Conservation (phyloP, 2,329 filamentous ascomycete genomes). For the Huntiella bhutanensis region DNA sequence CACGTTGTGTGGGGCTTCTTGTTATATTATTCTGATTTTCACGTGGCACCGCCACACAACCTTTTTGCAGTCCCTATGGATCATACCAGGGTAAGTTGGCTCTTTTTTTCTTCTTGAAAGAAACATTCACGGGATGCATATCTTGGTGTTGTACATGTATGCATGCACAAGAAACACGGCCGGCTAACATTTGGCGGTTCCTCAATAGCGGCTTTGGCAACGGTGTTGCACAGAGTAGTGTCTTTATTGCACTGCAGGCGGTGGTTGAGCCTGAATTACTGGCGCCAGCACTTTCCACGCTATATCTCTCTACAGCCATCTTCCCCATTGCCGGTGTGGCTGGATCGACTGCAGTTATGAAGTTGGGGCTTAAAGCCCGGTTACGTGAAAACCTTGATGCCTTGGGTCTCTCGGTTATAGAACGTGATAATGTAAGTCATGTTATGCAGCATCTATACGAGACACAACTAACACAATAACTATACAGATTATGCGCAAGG, state of each 20-base stretch:
- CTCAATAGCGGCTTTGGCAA: slow-evolving; percentile 20
- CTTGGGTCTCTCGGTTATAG: slow-evolving; percentile 11
- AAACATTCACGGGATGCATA: background rate
- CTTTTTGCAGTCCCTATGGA: slow-evolving; percentile 36
- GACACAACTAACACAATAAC: background rate
- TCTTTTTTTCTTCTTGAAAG: background rate
- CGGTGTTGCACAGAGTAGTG: slow-evolving; percentile 22
- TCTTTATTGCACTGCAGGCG: slow-evolving; percentile 25
- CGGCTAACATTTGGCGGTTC: background rate
- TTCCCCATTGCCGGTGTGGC: slow-evolving; percentile 23
- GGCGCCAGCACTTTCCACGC: slow-evolving; percentile 23
- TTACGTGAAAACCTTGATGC: slow-evolving; percentile 10
- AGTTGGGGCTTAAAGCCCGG: slow-evolving; percentile 13
- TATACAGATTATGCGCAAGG: slow-evolving; percentile 17
- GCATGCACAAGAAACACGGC: background rate
- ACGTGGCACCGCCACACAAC: slow-evolving; percentile 42
- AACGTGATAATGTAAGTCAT: slow-evolving; percentile 10
- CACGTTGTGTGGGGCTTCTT: slow-evolving; percentile 27
- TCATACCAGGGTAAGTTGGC: slow-evolving; percentile 24
- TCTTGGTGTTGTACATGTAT: no score
- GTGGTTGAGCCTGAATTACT: slow-evolving; percentile 21
- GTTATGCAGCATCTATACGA: no score
- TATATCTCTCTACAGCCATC: slow-evolving; percentile 22
- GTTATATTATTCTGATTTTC: slow-evolving; percentile 33
- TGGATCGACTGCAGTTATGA: slow-evolving; percentile 20